phyloP scores from a whole-genome alignment of 257 asterid genomes.

The Nicotiana benthamiana region DNA sequence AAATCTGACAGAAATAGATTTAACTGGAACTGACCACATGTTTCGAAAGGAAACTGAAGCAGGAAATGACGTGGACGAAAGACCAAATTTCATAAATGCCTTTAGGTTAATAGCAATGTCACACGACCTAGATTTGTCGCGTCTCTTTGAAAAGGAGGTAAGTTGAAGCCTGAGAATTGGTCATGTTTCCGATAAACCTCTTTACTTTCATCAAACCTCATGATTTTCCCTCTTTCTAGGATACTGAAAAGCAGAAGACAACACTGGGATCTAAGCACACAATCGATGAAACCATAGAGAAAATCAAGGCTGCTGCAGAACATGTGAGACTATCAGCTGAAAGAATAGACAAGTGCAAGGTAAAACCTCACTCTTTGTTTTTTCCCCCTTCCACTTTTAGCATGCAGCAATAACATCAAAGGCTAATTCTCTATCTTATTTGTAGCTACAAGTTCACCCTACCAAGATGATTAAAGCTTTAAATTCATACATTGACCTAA shows the following conservation, averaged over 20 bases:
- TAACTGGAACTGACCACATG: neutral
- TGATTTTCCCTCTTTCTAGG: neutral
- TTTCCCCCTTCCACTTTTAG: too few relatives aligned
- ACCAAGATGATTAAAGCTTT: constrained; percentile 9
- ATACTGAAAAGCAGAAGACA: constrained; percentile 16
- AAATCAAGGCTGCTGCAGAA: constrained; percentile 22
- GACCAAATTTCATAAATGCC: constrained; percentile 23
- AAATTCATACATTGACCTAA: constrained; percentile 13
- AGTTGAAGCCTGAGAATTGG: neutral
- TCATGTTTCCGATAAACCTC: neutral
- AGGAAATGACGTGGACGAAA: neutral
- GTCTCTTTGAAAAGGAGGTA: constrained; percentile 25
- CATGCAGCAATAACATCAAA: neutral
- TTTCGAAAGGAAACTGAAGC: constrained; percentile 11
- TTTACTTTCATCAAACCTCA: neutral
- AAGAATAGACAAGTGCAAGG: constrained; percentile 19
- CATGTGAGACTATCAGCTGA: constrained; percentile 16
- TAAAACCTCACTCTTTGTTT: neutral
- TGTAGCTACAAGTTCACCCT: constrained; percentile 16
- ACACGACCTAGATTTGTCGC: constrained; percentile 24
- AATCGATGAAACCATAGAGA: constrained; percentile 16
- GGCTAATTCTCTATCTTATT: neutral
- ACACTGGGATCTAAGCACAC: constrained; percentile 22
- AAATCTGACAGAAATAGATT: neutral
- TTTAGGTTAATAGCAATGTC: constrained; percentile 28